Evolutionary conservation across 768 basidiomycete genomes (phyloP).

Genomic region (Termitomyces eurrhizus): DNA sequence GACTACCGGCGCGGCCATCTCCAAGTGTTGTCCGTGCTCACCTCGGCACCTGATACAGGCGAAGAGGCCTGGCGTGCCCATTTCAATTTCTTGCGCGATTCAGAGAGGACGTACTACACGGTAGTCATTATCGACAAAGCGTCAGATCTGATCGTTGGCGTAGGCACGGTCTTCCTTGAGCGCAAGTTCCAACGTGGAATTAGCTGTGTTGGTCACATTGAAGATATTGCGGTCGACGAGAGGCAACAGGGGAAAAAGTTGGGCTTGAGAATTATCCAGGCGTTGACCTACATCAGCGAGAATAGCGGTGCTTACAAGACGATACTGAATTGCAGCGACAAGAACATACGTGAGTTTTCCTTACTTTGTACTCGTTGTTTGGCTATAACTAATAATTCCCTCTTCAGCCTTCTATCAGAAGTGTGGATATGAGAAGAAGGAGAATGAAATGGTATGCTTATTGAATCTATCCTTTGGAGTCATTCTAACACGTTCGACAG

Average conservation of each 20-base stretch:
- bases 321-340: slow-evolving; percentile 90
- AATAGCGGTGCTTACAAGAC: slow-evolving; percentile 88
- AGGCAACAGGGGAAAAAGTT: slow-evolving; percentile 88
- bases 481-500: slow-evolving; percentile 24
- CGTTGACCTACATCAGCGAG: slow-evolving; percentile 83
- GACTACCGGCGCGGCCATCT: slow-evolving; percentile 86
- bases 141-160: slow-evolving; percentile 77
- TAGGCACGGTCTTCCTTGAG: slow-evolving; percentile 85
- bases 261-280: slow-evolving; percentile 82
- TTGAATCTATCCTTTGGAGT: neutral
- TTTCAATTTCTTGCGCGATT: slow-evolving; percentile 54
- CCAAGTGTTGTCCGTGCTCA: slow-evolving; percentile 75
- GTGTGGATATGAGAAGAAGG: slow-evolving; percentile 89
- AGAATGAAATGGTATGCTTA: slow-evolving; percentile 82
- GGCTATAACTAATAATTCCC: neutral
- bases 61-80: slow-evolving; percentile 65
- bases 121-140: slow-evolving; percentile 78
- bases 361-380: slow-evolving; percentile 6
- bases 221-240: slow-evolving; percentile 94
- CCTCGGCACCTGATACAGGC: slow-evolving; percentile 64
- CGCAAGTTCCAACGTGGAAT: slow-evolving; percentile 88
- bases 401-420: slow-evolving; percentile 90
- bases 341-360: slow-evolving; percentile 78
- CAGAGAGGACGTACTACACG: slow-evolving; percentile 69
- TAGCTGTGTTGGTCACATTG: slow-evolving; percentile 92